Conservation (phyloP, 2,329 filamentous ascomycete genomes). For the Trichoderma brevicompactum region DNA sequence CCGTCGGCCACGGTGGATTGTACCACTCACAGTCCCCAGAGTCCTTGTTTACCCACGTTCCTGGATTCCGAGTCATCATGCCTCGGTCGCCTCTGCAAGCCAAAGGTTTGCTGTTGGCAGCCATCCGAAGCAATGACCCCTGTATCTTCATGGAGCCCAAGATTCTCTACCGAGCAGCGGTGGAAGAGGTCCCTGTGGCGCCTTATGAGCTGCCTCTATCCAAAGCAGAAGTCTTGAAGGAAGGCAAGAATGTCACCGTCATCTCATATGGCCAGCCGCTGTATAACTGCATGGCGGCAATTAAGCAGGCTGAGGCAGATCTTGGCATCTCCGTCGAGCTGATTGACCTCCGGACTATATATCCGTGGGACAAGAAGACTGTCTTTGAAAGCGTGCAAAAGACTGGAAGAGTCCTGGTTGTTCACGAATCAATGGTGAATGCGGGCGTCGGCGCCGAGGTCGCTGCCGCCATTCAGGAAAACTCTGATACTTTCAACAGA, state of each 20-base stretch:
- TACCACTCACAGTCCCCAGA: slow-evolving; percentile 92
- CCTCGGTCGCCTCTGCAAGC: slow-evolving; percentile 85
- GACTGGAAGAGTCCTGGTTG: slow-evolving; percentile 83
- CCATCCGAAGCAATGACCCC: slow-evolving; percentile 81
- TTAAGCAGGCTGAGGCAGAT: slow-evolving; percentile 74
- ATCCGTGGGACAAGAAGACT: slow-evolving; percentile 86
- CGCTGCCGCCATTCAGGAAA: slow-evolving; percentile 84
- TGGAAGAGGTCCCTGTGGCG: slow-evolving; percentile 84
- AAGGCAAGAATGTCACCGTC: slow-evolving; percentile 79
- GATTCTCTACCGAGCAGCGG: slow-evolving; percentile 85
- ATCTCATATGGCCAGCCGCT: slow-evolving; percentile 89
- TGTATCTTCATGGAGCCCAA: slow-evolving; percentile 95
- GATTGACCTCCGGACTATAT: slow-evolving; percentile 85
- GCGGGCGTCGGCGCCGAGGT: slow-evolving; percentile 88
- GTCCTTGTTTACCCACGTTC: slow-evolving; percentile 84
- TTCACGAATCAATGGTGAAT: slow-evolving; percentile 92
- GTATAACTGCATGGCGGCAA: slow-evolving; percentile 79
- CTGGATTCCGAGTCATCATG: slow-evolving; percentile 82
- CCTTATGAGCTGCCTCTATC: slow-evolving; percentile 83
- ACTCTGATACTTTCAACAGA: slow-evolving; percentile 72
- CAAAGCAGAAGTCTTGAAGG: slow-evolving; percentile 82
- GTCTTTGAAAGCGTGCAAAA: slow-evolving; percentile 83
- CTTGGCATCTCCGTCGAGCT: slow-evolving; percentile 78
- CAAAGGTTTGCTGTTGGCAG: slow-evolving; percentile 79
- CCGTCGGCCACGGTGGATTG: slow-evolving; percentile 84